Evolutionary conservation across 2,329 filamentous ascomycete species (phyloP).

Genomic region (Beauveria caledonica): DNA sequence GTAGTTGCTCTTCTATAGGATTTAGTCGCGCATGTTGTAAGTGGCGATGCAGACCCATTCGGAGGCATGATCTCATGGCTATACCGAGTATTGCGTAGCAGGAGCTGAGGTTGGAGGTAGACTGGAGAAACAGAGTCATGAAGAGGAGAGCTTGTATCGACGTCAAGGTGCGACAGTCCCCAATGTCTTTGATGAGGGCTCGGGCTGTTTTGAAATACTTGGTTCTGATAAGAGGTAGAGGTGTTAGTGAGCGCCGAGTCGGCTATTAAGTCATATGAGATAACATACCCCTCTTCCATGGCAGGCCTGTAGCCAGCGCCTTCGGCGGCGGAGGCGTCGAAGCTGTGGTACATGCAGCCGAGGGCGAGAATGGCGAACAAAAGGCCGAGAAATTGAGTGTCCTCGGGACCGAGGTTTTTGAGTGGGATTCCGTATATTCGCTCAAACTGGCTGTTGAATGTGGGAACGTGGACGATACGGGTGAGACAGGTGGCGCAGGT

Average conservation of each 20-base stretch:
- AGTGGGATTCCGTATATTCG: conserved; percentile 64
- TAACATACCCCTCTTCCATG: conserved; percentile 47
- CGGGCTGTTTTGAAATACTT: conserved; percentile 67
- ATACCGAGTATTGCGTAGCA: conserved; percentile 78
- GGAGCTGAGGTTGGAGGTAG: conserved; percentile 67
- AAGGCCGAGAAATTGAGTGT: conserved; percentile 61
- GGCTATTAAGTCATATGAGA: too few relatives aligned
- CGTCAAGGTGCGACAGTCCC: conserved; percentile 63
- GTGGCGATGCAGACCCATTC: conserved; percentile 70
- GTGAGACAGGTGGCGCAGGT: conserved; percentile 50
- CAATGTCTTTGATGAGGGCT: conserved; percentile 55
- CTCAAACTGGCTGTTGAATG: conserved; percentile 71
- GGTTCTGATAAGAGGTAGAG: conserved; percentile 24
- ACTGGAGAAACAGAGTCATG: conserved; percentile 74
- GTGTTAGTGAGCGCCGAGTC: conserved; percentile 33
- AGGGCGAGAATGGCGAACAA: conserved; percentile 63
- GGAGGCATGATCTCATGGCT: conserved; percentile 64
- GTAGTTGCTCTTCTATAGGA: conserved; percentile 54
- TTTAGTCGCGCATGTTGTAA: conserved; percentile 55
- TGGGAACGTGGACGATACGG: conserved; percentile 71
- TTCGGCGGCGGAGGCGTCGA: conserved; percentile 42
- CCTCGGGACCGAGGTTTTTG: conserved; percentile 54
- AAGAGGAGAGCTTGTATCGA: conserved; percentile 70
- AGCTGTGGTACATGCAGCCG: conserved; percentile 61
- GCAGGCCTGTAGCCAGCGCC: conserved; percentile 41